Base-by-base conservation (phyloP, 139 green algal species). In the Gonium pectorale region DNA sequence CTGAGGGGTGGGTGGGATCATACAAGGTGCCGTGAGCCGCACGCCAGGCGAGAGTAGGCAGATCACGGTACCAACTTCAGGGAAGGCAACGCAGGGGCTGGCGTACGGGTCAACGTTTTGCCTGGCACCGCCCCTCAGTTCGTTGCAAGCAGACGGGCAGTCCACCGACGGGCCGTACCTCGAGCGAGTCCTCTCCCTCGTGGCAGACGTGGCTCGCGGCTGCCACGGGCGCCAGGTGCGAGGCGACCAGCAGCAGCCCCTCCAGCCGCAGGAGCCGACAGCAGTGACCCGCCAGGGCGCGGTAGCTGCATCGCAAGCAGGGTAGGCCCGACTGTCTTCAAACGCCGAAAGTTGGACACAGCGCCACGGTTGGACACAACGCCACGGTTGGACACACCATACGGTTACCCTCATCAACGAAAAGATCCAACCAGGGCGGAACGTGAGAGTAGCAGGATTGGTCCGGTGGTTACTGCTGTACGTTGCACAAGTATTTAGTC, bases 191-290 rank as follows among this genome's bases (percentile, higher is more conserved):
- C 21, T 93, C n/a, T n/a, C n/a, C 91, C 71, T 91, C 88, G 13
- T 90, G 82, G 37, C 89, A 93, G n/a, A 92, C 60, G 68, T 93
- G 94, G 33, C 64, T 88, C 35, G 77, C 73, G 33, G 29, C 63
- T 0, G 86, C 74, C 85, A 96, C 80, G 29, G 73, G 62, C 54
- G 88, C 80, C 67, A 96, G 79, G 51, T 93, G 74, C 62, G 89
- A 64, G 24, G 91, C 77, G 41, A 88, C 75, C 75, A 91, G 79
- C 62, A 97, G 83, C 82, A 94, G 89, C 38, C 91, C 72, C 66
- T 96, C 93, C 11, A 96, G 81, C 2, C 94, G 88, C 85, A 96
- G 72, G 31, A 88, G 83, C 4, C 94, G 86, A n/a, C 73, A 27
- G 56, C 86, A 91, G 49, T 81, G 80, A 31, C 93, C 94, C 35